Base-by-base conservation (phyloP, 768 basidiomycete species). In the Tricholoma terreum region DNA sequence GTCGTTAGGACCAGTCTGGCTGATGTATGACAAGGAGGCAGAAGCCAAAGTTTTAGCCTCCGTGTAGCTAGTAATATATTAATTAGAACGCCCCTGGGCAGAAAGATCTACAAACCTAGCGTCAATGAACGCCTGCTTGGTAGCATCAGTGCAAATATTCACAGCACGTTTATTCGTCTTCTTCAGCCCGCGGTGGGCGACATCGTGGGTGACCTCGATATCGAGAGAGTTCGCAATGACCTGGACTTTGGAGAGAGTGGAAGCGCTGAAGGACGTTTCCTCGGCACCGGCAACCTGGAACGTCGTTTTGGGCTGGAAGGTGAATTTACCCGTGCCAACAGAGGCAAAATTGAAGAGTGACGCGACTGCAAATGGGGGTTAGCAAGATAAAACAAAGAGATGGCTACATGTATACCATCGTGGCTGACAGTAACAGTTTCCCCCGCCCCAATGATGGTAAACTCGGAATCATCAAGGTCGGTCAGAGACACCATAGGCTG, bases 281-380 rank as follows among this genome's bases (percentile, higher is more conserved):
- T 57, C 52, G 15, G 63, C 60, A 33, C 65, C 67, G 52, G 65
- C 57, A 21, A 72, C 65, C 57, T 71, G 65, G 71, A 81, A 79
- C 52, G 67, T 69, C 12, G 71, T 70, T 24, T 72, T 61, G 15
- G 78, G 78, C 35, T 65, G 67, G 61, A 81, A 77, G 27, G 69
- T 66, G 69, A 71, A 80, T 12, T 65, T 67, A 7, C 78, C 78
- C 10, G 72, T 60, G 42, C 78, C 78, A 50, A 66, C 68, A 24
- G 72, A 58, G 10, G 71, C 69, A 58, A 80, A 80, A 66, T 79
- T 73, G 66, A 67, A 80, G 36, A 81, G 68, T 2, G 74, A 59
- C 15, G 73, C 72, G 50, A 80, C 76, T 78, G 54, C 14, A 10
- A 30, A 34, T 1, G 24, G 11, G 46, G 27, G 55, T 55, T 2